Evolutionary conservation across 805 yeast species (phyloP), one percentile per base, ranked within the genome.

Genomic region (Grigorovia jiainica): DNA sequence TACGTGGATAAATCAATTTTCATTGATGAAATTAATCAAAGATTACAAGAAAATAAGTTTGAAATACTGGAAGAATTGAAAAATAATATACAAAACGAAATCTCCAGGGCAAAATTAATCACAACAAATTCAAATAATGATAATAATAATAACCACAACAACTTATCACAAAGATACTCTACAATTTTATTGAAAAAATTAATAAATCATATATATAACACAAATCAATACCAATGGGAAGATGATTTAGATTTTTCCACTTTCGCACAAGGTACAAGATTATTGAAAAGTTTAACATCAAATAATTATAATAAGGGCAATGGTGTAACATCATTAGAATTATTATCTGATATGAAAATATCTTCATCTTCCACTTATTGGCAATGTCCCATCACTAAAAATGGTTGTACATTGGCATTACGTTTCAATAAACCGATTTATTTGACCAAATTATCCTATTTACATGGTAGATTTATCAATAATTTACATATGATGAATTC

Each of bases 381-480:
- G 65, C 57, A 54, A 41, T 58, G 65, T 43, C 19, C 36, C 4
- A 35, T 52, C 1, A 37, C 57, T 5, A 50, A 57, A 2, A 48
- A 49, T 13, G 18, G 34, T n/a, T 63, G 64, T 43, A 49, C 51
- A 16, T 52, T 67, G 44, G 69, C 68, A 0, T 55, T 67, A 11
- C 57, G 64, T 41, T 67, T 69, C 39, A 46, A 56, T 8, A 63
- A 65, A 31, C 71, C 73, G 7, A 47, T 68, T 2, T 63, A 61
- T 45, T 43, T 69, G 40, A 63, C 61, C 9, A 63, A 57, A 24
- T 37, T 69, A 10, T 46, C 57, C 5, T 66, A 68, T 45, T 16
- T 52, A 2, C 72, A 69, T 46, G 63, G 64, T 8, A 51, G 67
- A 27, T 61, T 61, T 23, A 49, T 55, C n/a, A 63, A 64, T 47